Evolutionary conservation across 345 rosid genomes (phyloP).

Genomic region (Ceriops decandra): DNA sequence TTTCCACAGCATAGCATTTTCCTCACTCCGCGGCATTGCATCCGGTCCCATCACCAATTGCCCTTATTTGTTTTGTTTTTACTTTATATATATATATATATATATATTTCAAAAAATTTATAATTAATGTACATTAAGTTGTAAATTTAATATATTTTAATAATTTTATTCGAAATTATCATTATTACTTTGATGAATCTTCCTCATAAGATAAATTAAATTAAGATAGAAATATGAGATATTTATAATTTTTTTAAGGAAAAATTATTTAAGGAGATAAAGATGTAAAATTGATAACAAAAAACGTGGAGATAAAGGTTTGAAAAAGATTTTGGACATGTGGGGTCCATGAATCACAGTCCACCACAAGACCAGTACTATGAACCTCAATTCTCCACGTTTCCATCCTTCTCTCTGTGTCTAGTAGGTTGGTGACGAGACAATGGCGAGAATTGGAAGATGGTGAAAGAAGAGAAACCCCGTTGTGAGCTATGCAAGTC

Average conservation of each 20-base stretch:
- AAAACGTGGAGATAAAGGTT: constrained; percentile 35
- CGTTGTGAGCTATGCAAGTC: constrained; percentile 36
- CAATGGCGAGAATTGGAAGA: constrained; percentile 41
- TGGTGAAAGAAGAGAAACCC: constrained; percentile 32
- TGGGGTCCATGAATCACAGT: constrained; percentile 19
- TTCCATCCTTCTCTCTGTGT: constrained; percentile 11
- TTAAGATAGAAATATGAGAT: not conserved
- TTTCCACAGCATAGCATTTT: constrained; percentile 32
- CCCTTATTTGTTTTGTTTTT: too few relatives aligned
- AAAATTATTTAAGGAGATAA: not conserved
- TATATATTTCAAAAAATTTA: too few relatives aligned
- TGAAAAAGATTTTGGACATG: constrained; percentile 18
- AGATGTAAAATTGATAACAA: constrained; percentile 8
- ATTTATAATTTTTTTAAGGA: not conserved
- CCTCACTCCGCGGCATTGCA: constrained; percentile 14
- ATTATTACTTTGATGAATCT: too few relatives aligned
- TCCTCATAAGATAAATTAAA: too few relatives aligned
- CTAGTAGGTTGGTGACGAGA: constrained; percentile 4
- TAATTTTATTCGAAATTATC: too few relatives aligned
- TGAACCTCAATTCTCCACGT: constrained; percentile 32
- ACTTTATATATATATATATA: too few relatives aligned
- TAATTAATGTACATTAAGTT: too few relatives aligned
- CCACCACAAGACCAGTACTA: constrained; percentile 27
- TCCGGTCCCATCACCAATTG: too few relatives aligned
- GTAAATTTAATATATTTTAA: too few relatives aligned